Base-by-base conservation (phyloP, 1,284 basidiomycete genomes). In the Leccinum proximum region DNA sequence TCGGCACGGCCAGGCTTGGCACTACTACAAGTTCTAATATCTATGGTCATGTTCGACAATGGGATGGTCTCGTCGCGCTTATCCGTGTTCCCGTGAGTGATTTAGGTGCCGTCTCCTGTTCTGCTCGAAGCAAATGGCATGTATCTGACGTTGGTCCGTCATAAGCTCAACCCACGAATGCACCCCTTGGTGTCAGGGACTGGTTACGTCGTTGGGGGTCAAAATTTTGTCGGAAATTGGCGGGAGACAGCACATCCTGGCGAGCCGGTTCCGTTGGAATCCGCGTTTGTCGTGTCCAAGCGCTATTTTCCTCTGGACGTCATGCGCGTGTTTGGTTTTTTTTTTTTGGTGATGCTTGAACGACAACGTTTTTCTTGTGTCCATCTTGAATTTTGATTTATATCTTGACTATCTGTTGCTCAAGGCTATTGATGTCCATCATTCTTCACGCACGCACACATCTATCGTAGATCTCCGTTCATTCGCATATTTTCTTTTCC, bases 181-280 rank as follows among this genome's bases (percentile, higher is more conserved):
- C 65, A 40, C 26, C 59, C 4, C 68, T 74, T 11, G 84, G 83
- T 57, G 72, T 79, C 10, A 30, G 26, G 26, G 26, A 88, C 86
- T 42, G 89, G 89, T 3, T 91, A 91, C 71, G 67, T 92, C 58
- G 80, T 87, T 14, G 88, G 84, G 0, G 82, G 82, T 13, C 77
- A 82, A 67, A 88, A 83, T 64, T 83, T 91, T 67, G 87, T 89
- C 13, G 90, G 89, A 8, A 87, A 84, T 63, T 91, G 90, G 89
- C 80, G 33, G 7, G 7, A 30, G 26, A 30, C 26, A 30, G 26
- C 26, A 30, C 26, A 30, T 30, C 26, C 26, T 30, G 26, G 26
- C 26, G 26, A 30, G 26, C 26, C 26, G 26, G 26, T 30, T 30
- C 26, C 26, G 26, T 30, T 30, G 26, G 26, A 30, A 30, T 30